Evolutionary conservation across 352 stramenopile genomes (phyloP).

Genomic region (Phytopythium chamaehyphon): DNA sequence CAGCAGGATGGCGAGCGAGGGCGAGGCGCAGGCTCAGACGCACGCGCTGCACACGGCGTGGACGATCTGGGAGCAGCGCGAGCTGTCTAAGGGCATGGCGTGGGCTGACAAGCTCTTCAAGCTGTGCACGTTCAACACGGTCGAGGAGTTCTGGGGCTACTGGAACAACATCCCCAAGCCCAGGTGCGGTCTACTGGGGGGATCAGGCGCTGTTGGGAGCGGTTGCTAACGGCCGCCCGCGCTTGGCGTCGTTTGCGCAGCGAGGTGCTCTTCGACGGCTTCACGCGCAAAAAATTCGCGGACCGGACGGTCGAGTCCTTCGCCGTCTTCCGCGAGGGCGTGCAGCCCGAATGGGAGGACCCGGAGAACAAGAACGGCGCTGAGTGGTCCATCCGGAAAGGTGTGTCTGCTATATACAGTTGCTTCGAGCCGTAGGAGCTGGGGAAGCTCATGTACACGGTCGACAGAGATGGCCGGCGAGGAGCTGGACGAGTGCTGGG

Average conservation of each 20-base stretch:
- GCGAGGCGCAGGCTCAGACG: constrained; percentile 40
- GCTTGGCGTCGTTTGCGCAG: no score
- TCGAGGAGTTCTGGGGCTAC: constrained; percentile 90
- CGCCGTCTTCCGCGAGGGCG: constrained; percentile 89
- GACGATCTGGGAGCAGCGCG: constrained; percentile 85
- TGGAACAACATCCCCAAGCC: constrained; percentile 90
- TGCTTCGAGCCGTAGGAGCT: no score
- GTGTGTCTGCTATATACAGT: constrained; percentile 13
- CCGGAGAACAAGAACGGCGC: constrained; percentile 84
- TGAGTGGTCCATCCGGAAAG: constrained; percentile 85
- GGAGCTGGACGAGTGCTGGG: constrained; percentile 86
- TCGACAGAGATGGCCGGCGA: constrained; percentile 58
- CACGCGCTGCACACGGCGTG: constrained; percentile 82
- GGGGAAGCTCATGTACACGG: no score
- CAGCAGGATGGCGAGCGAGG: constrained; percentile 32
- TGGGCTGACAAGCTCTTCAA: constrained; percentile 88
- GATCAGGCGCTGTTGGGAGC: not conserved
- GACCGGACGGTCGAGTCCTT: constrained; percentile 93
- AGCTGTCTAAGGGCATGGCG: constrained; percentile 65
- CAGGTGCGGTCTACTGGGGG: constrained; percentile 29
- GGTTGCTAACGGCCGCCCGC: not conserved
- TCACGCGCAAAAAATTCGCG: constrained; percentile 89
- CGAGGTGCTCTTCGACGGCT: constrained; percentile 79
- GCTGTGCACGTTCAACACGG: constrained; percentile 80
- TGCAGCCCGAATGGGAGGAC: constrained; percentile 89